A percentile compares a stretch with the other conserved stretches of the same genome.
Conservation (phyloP, 306 rosid genomes). For the Cicer pinnatifidum region DNA sequence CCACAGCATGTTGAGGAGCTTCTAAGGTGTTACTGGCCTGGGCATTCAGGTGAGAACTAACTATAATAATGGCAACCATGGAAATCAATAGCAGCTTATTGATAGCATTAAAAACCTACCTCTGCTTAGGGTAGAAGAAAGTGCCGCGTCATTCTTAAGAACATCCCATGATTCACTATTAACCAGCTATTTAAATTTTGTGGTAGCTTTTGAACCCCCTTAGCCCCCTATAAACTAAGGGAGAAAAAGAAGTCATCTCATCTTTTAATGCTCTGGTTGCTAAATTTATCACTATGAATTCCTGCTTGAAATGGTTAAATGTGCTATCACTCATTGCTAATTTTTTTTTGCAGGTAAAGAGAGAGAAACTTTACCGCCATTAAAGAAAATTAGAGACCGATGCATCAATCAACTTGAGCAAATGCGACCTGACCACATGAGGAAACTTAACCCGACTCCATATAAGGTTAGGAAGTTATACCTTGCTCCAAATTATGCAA, state of each 20-base stretch:
- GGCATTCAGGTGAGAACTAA: slow-evolving; percentile 66
- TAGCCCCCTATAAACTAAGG: neutral
- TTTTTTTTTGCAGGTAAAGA: slow-evolving; percentile 56
- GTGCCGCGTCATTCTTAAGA: slow-evolving; percentile 2
- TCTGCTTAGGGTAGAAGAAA: slow-evolving; percentile 29
- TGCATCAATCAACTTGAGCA: slow-evolving; percentile 83
- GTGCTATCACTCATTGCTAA: neutral
- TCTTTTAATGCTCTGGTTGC: slow-evolving; percentile 5
- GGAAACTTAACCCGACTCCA: slow-evolving; percentile 96
- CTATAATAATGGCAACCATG: slow-evolving; percentile 11
- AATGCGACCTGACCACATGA: slow-evolving; percentile 98
- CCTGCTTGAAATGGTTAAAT: slow-evolving; percentile 6
- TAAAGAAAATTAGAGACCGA: slow-evolving; percentile 72
- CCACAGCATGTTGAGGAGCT: slow-evolving; percentile 96
- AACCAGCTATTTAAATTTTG: neutral
- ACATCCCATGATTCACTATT: neutral
- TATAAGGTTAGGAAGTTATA: slow-evolving; percentile 66
- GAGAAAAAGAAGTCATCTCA: neutral
- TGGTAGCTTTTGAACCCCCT: slow-evolving; percentile 14
- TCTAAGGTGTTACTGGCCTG: slow-evolving; percentile 88
- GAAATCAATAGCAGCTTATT: slow-evolving; percentile 24
- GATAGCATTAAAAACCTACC: slow-evolving; percentile 18
- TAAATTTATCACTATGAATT: slow-evolving; percentile 30
- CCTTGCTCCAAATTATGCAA: neutral
- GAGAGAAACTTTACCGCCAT: slow-evolving; percentile 70